Percentiles rank a stretch among this genome's conserved stretches.
Evolutionary conservation across 352 stramenopile genomes (phyloP).

Genomic region (Globisporangium rhizosaccharum): DNA sequence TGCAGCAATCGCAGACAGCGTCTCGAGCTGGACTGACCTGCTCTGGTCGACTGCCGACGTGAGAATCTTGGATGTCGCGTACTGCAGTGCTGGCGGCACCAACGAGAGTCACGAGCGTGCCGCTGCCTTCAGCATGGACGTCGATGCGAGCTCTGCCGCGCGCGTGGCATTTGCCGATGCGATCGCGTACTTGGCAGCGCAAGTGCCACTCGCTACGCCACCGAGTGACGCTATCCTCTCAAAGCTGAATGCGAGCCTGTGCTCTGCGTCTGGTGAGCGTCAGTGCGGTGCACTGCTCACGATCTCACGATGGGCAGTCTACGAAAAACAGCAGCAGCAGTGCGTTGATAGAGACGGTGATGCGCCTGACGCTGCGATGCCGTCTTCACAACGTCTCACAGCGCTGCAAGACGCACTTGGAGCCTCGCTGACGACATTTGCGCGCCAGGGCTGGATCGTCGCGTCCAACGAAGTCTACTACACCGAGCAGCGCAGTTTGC

Average conservation of each 20-base stretch:
- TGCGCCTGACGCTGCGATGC: constrained; percentile 5
- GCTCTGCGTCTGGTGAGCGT: constrained; percentile 37
- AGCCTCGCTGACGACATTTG: constrained; percentile 24
- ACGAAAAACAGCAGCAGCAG: constrained; percentile 23
- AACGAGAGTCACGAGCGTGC: not conserved
- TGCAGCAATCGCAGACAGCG: constrained; percentile 9
- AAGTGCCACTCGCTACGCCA: constrained; percentile 18
- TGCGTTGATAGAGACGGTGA: not conserved
- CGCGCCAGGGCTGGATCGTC: constrained; percentile 41
- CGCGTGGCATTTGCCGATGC: constrained; percentile 57
- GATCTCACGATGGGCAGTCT: constrained; percentile 44
- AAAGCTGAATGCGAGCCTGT: constrained; percentile 23
- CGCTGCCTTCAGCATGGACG: not conserved
- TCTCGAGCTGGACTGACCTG: constrained; percentile 39
- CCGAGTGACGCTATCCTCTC: constrained; percentile 19
- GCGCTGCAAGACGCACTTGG: constrained; percentile 23
- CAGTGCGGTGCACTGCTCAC: constrained; percentile 57
- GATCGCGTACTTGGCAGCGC: constrained; percentile 33
- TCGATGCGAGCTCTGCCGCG: constrained; percentile 22
- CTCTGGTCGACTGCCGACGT: constrained; percentile 45
- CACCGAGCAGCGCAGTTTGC: constrained; percentile 36
- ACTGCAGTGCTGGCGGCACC: constrained; percentile 2
- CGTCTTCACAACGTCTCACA: not conserved
- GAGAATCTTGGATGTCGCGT: constrained; percentile 20
- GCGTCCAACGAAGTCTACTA: constrained; percentile 27